Conservation (phyloP, 2,329 filamentous ascomycete species). For the Amylocarpus encephaloides region DNA sequence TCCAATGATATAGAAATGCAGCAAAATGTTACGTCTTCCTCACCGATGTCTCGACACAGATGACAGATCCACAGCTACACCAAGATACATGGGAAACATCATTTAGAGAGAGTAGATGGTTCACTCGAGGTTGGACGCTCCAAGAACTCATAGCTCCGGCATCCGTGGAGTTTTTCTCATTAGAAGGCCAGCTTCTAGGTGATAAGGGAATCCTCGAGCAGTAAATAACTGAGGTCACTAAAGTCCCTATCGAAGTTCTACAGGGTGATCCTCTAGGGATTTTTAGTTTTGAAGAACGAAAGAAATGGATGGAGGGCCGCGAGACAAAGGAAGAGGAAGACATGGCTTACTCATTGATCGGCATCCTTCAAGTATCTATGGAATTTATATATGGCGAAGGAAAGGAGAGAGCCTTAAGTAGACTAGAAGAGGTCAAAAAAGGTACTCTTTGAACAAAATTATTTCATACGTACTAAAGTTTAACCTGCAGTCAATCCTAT, state of each 20-base stretch:
- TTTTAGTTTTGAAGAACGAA: slow-evolving; percentile 8
- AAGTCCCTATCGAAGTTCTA: slow-evolving; percentile 8
- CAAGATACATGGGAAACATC: slow-evolving; percentile 1
- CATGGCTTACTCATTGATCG: slow-evolving; percentile 25
- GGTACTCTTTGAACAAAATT: neutral
- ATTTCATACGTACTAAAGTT: too few species aligned
- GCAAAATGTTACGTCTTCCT: neutral
- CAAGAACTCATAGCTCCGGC: slow-evolving; percentile 4
- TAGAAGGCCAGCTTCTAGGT: slow-evolving; percentile 7
- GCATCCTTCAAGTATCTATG: slow-evolving; percentile 38
- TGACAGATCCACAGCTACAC: neutral
- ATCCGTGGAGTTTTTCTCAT: slow-evolving; percentile 12
- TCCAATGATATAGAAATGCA: neutral
- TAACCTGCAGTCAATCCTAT: too few species aligned
- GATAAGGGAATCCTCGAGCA: slow-evolving; percentile 8
- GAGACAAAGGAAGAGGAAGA: slow-evolving; percentile 35
- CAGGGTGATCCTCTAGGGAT: slow-evolving; percentile 1
- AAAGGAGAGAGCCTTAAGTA: slow-evolving; percentile 19
- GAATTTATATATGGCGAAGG: slow-evolving; percentile 37
- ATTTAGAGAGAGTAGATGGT: slow-evolving; percentile 7
- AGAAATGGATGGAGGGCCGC: slow-evolving; percentile 37
- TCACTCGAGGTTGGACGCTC: slow-evolving; percentile 7
- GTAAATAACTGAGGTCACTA: slow-evolving; percentile 9
- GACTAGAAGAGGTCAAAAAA: slow-evolving; percentile 31
- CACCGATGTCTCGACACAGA: neutral